Evolutionary conservation across 1,284 basidiomycete genomes (phyloP), one percentile per base, ranked within the genome.

Genomic region (Fistulina hepatica): DNA sequence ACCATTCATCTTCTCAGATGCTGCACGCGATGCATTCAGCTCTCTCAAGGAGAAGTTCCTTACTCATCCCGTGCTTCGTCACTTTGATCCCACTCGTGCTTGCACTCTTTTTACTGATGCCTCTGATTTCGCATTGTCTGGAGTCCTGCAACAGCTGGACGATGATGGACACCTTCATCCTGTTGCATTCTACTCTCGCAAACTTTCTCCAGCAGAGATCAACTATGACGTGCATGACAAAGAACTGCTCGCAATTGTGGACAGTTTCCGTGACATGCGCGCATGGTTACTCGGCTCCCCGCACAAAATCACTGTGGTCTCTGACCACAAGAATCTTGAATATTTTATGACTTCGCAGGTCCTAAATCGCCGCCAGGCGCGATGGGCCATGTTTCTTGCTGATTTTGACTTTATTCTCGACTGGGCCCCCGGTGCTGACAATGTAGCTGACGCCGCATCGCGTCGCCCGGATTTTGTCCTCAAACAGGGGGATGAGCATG

Each of bases 161-260:
- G 36, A 35, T n/a, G n/a, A n/a, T n/a, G n/a, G n/a, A n/a, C n/a
- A n/a, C n/a, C 42, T 52, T n/a, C 49, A 50, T 23, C 61, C 61
- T 5, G 45, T 64, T 3, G 56, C 50, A 0, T 63, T 60, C 46
- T 45, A 54, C 20, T 63, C 59, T 5, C 43, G 50, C 2, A 54
- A 48, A 10, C 43, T 65, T 13, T 25, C 35, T 1, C 37, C 53
- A 0, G 45, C 60, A 0, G 59, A 71, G 41, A 38, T 53, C 7
- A 69, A 69, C 42, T 69, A 66, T 44, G 50, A 55, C n/a, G 54
- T 57, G n/a, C 55, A 64, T 39, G 54, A 67, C 47, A 61, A 66
- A 41, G 63, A 67, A 44, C 38, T 66, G 0, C 44, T 60, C 0
- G 54, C 56, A 1, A 58, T 64, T 27, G 49, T 60, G 15, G 42